phyloP scores from a whole-genome alignment of 208 protist species.

The Trypanosoma lewisi region DNA sequence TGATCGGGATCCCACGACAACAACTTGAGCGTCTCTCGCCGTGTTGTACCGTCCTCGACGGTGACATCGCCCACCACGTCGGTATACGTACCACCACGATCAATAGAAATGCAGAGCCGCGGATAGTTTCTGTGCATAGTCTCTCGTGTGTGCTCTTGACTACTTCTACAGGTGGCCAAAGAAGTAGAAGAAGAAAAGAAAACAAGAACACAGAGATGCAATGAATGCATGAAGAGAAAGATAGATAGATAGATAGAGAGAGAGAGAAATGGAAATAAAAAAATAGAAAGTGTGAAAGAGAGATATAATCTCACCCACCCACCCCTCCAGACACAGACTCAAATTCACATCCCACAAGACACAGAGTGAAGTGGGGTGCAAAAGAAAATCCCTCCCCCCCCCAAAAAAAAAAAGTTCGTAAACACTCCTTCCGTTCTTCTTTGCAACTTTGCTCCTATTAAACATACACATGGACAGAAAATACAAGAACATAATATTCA shows the following conservation, averaged over 20 bases:
- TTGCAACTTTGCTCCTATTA: too few species aligned
- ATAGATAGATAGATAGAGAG: slow-evolving; percentile 10
- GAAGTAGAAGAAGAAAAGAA: too few species aligned
- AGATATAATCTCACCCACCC: too few species aligned
- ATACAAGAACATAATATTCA: slow-evolving; percentile 8
- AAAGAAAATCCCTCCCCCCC: too few species aligned
- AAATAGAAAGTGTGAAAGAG: too few species aligned
- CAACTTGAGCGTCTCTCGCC: slow-evolving; percentile 85
- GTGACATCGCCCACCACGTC: slow-evolving; percentile 90
- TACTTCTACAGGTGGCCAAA: slow-evolving; percentile 7
- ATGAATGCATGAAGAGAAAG: slow-evolving; percentile 6
- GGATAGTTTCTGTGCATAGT: slow-evolving; percentile 25
- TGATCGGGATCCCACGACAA: slow-evolving; percentile 92
- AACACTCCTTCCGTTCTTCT: too few species aligned
- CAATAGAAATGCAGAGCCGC: slow-evolving; percentile 81
- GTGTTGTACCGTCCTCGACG: slow-evolving; percentile 24
- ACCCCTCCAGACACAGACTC: too few species aligned
- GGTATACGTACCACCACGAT: slow-evolving; percentile 95
- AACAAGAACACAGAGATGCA: too few species aligned
- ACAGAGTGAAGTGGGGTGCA: too few species aligned
- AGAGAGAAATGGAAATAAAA: not conserved
- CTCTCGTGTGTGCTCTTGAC: slow-evolving; percentile 11
- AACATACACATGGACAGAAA: too few species aligned
- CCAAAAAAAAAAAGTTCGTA: too few species aligned
- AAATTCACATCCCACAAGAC: too few species aligned